A percentile compares a stretch with the other conserved stretches of the same genome.
phyloP scores from a whole-genome alignment of 306 rosid species.

The Trifolium fragiferum region DNA sequence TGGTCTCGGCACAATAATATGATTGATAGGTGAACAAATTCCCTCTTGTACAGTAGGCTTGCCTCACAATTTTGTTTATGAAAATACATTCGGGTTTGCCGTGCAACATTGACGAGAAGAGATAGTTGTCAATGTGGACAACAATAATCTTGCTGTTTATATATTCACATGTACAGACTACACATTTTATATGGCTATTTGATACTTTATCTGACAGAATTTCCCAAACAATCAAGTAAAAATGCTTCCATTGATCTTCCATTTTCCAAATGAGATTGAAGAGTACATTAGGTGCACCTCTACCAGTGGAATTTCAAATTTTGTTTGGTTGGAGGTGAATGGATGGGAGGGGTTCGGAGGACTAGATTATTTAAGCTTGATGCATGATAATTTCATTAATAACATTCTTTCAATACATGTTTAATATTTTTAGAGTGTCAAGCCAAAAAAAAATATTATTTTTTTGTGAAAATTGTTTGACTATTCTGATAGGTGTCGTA shows the following conservation, averaged over 20 bases:
- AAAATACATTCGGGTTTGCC: slow-evolving; percentile 29
- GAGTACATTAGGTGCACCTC: background rate
- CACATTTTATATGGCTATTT: slow-evolving; percentile 15
- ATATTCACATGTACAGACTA: slow-evolving; percentile 37
- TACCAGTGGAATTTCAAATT: too few species aligned
- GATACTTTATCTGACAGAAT: slow-evolving; percentile 22
- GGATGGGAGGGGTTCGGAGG: too few species aligned
- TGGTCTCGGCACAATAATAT: slow-evolving; percentile 64
- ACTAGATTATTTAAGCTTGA: too few species aligned
- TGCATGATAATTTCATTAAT: too few species aligned
- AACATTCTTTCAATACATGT: too few species aligned
- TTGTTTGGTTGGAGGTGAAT: too few species aligned
- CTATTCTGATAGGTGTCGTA: too few species aligned
- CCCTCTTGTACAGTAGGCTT: slow-evolving; percentile 55
- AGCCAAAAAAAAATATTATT: too few species aligned
- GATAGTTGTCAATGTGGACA: slow-evolving; percentile 12
- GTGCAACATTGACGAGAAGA: background rate
- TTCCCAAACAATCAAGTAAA: slow-evolving; percentile 1
- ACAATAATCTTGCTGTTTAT: slow-evolving; percentile 21
- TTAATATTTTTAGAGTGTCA: too few species aligned
- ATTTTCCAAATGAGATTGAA: slow-evolving; percentile 16
- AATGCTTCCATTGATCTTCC: slow-evolving; percentile 26
- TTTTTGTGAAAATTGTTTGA: too few species aligned
- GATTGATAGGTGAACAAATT: slow-evolving; percentile 55
- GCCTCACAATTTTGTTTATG: slow-evolving; percentile 51